Evolutionary conservation across 75 land plant species (phyloP).

Genomic region (Azolla pinnata): DNA sequence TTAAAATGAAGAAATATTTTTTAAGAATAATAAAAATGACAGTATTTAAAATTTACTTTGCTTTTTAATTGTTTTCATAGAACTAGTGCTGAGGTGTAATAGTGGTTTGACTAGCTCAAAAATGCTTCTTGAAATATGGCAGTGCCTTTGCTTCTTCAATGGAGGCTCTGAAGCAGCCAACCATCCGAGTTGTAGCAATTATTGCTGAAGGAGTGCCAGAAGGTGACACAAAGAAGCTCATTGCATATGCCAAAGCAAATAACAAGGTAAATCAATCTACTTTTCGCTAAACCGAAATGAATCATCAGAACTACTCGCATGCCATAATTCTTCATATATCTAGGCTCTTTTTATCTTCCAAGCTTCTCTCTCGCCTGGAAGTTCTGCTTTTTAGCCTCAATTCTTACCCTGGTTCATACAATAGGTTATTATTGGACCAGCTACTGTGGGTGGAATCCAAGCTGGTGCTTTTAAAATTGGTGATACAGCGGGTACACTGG

Average conservation of each 20-base stretch:
- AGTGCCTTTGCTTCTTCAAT: constrained; percentile 94
- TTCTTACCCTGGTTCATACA: not conserved
- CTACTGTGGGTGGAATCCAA: constrained; percentile 96
- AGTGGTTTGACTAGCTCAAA: no score
- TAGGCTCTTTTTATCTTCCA: no score
- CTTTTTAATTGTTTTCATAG: no score
- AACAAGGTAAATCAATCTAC: constrained; percentile 50
- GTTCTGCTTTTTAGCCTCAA: no score
- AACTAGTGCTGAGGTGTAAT: no score
- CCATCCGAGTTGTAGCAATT: constrained; percentile 85
- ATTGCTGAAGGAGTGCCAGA: constrained; percentile 99
- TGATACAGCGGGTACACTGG: constrained; percentile 95
- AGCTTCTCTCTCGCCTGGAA: no score
- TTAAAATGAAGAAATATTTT: no score
- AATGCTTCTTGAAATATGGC: constrained; percentile 9
- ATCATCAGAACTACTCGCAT: no score
- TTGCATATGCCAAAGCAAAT: constrained; percentile 84
- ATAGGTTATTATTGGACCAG: constrained; percentile 94
- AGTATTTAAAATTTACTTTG: no score
- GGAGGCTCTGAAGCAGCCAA: constrained; percentile 92
- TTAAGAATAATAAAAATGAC: no score
- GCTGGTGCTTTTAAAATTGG: constrained; percentile 98
- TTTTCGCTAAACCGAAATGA: no score
- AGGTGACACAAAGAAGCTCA: constrained; percentile 82
- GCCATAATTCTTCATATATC: no score